phyloP scores from a whole-genome alignment of 2,329 filamentous ascomycete genomes.

The Penicillium sclerotiorum region DNA sequence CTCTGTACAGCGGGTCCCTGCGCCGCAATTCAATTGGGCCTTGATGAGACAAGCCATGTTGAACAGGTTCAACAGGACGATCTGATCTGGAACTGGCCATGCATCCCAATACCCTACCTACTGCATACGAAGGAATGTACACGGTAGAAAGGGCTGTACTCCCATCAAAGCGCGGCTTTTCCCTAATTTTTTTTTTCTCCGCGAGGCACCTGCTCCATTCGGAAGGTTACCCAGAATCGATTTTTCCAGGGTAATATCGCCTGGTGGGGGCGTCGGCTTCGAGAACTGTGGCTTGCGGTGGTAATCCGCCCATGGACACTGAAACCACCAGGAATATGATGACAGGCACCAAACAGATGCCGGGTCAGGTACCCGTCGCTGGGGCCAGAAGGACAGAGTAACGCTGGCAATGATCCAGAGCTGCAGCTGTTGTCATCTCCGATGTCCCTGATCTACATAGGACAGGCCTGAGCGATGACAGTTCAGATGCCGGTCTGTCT shows the following conservation, averaged over 20 bases:
- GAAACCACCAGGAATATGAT: background rate
- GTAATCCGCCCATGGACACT: background rate
- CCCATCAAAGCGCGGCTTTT: background rate
- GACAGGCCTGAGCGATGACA: too few relatives aligned
- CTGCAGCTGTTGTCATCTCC: slow-evolving; percentile 9
- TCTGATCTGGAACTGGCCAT: background rate
- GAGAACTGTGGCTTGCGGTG: background rate
- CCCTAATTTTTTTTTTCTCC: background rate
- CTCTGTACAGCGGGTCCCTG: background rate
- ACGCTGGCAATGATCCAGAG: too few relatives aligned
- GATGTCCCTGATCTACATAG: slow-evolving; percentile 2
- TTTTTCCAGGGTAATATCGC: background rate
- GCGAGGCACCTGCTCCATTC: too few relatives aligned
- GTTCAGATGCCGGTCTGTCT: too few relatives aligned
- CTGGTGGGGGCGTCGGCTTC: slow-evolving; percentile 1
- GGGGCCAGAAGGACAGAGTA: background rate
- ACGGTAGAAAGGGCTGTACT: background rate
- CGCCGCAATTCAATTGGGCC: background rate
- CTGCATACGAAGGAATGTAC: background rate
- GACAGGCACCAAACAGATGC: background rate
- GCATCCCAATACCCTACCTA: background rate
- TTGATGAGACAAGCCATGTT: background rate
- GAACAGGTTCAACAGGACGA: background rate
- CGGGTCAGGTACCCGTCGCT: background rate
- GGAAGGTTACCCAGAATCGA: background rate